Evolutionary conservation across 371 early-diverging fungal genomes (phyloP).

Genomic region (Mortierella sp.): DNA sequence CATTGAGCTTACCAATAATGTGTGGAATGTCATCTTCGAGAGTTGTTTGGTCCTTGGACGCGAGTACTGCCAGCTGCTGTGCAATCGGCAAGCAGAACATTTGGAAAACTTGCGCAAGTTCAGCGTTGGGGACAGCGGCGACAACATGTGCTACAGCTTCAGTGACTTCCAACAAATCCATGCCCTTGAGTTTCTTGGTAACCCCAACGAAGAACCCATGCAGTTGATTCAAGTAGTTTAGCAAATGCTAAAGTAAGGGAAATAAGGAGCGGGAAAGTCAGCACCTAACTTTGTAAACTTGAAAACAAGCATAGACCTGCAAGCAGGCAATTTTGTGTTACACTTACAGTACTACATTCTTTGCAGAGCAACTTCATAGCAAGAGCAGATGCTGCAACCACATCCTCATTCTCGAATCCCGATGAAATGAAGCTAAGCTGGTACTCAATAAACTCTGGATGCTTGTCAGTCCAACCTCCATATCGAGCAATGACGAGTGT

Average conservation of each 20-base stretch:
- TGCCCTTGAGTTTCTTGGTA: slow-evolving; percentile 70
- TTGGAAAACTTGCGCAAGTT: slow-evolving; percentile 77
- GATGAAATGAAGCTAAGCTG: slow-evolving; percentile 89
- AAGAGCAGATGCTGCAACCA: slow-evolving; percentile 89
- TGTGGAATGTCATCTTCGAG: slow-evolving; percentile 56
- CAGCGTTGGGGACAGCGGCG: slow-evolving; percentile 74
- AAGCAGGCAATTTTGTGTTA: not conserved
- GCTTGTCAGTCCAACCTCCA: slow-evolving; percentile 90
- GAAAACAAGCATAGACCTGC: too few species aligned
- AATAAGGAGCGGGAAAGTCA: not conserved
- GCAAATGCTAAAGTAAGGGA: slow-evolving; percentile 63
- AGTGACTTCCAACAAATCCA: slow-evolving; percentile 86
- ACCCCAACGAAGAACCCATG: slow-evolving; percentile 83
- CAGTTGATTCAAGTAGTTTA: slow-evolving; percentile 79
- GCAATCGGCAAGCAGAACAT: slow-evolving; percentile 89
- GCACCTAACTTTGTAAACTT: too few species aligned
- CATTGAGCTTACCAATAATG: slow-evolving; percentile 60
- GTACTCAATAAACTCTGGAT: slow-evolving; percentile 90
- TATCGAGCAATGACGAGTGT: slow-evolving; percentile 96
- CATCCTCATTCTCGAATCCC: slow-evolving; percentile 90
- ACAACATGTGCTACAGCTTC: slow-evolving; percentile 92
- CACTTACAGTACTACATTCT: slow-evolving; percentile 85
- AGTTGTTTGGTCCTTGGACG: slow-evolving; percentile 55
- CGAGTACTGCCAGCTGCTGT: slow-evolving; percentile 67
- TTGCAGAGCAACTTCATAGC: slow-evolving; percentile 91